Evolutionary conservation across 352 stramenopile genomes (phyloP), one percentile per base, ranked within the genome.

Genomic region (Phytophthora litchii): DNA sequence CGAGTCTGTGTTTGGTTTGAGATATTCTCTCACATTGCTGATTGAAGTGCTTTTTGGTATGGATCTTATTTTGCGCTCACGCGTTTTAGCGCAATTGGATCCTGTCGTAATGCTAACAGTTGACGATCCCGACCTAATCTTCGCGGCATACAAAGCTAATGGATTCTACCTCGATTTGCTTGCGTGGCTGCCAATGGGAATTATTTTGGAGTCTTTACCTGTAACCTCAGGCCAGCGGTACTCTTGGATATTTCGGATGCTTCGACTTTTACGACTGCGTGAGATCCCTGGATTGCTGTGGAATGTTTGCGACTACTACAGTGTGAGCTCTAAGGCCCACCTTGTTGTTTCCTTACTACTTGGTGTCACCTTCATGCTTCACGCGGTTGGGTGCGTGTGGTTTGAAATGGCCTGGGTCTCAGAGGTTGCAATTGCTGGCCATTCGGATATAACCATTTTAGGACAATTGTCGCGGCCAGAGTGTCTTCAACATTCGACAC

Each of bases 331-430:
- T 3, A 88, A 87, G 46, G 13, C 75, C 0, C 75, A 84, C 14
- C 64, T 81, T 11, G 74, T 89, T 0, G 32, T 78, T 17, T 67
- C 64, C 1, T 54, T 92, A 31, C 4, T 90, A 3, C 47, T 92
- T 10, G 71, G 75, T 6, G 76, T 89, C 4, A 68, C 77, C 0
- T 54, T 87, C 12, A 75, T 70, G 36, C 67, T 92, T 8, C 83
- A 92, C 41, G 59, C 89, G n/a, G 66, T 81, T 9, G 80, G 72
- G 0, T 92, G 83, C 29, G 31, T 83, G 0, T 92, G 83, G 83
- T 92, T 92, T 40, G 74, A 85, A 54, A 86, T 88, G 77, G 74
- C 74, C 11, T 64, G 67, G 63, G 45, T 75, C 4, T 37, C 60
- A 10, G 17, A 43, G 9, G 36, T 17, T 11, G 21, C 27, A 29